Evolutionary conservation across 164 flowering plant genomes (phyloP).

Genomic region (Akebia trifoliata): DNA sequence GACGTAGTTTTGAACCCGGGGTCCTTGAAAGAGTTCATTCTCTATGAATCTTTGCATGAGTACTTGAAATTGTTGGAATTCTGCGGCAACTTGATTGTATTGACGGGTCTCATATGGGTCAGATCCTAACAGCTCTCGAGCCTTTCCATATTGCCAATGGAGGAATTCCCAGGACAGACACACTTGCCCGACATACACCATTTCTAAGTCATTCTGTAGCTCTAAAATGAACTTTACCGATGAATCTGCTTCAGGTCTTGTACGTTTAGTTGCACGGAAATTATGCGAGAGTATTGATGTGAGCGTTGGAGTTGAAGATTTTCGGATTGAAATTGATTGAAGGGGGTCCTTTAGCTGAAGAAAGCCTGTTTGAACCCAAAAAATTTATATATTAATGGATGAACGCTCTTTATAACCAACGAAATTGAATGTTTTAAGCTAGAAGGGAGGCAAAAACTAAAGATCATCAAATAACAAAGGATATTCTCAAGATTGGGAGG

Average conservation of each 20-base stretch:
- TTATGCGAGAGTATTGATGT: constrained; percentile 30
- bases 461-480: too few species aligned
- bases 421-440: not conserved
- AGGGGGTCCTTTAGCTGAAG: constrained; percentile 51
- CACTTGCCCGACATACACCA: constrained; percentile 70
- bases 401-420: not conserved
- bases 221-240: constrained; percentile 33
- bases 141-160: constrained; percentile 62
- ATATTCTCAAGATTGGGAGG: too few species aligned
- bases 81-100: constrained; percentile 56
- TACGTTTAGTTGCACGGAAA: constrained; percentile 23
- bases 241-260: constrained; percentile 35
- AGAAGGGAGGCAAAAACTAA: not conserved
- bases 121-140: constrained; percentile 34
- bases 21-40: constrained; percentile 65
- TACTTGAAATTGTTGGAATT: constrained; percentile 77
- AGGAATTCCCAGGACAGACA: constrained; percentile 95
- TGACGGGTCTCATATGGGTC: constrained; percentile 36
- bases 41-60: constrained; percentile 68
- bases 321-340: constrained; percentile 20
- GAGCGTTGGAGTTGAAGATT: constrained; percentile 20
- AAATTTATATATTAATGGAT: not conserved
- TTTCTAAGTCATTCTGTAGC: constrained; percentile 56
- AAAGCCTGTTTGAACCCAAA: constrained; percentile 39
- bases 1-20: constrained; percentile 56